Conservation (phyloP, 2,329 filamentous ascomycete species). For the Beauveria bassiana region DNA sequence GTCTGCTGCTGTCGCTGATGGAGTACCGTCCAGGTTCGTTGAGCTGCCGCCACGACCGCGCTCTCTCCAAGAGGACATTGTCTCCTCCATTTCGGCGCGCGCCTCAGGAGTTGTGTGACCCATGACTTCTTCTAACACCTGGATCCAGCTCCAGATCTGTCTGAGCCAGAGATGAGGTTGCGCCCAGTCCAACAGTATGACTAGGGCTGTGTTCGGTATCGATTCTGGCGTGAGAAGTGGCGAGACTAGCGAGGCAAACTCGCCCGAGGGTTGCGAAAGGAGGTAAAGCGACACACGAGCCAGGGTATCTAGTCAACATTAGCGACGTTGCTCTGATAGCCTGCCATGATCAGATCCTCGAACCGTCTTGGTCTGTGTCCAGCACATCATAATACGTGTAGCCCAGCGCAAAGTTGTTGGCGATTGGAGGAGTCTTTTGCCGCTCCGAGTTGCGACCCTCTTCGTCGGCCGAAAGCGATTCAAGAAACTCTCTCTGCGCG, state of each 20-base stretch:
- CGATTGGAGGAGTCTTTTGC: constrained; percentile 66
- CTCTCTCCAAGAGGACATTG: constrained; percentile 73
- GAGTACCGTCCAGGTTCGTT: constrained; percentile 54
- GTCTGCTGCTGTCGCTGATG: constrained; percentile 50
- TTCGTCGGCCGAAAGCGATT: constrained; percentile 50
- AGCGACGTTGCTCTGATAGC: constrained; percentile 12
- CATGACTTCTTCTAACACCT: constrained; percentile 70
- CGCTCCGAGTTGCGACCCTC: constrained; percentile 45
- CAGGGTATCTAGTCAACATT: constrained; percentile 61
- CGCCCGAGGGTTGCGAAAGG: constrained; percentile 73
- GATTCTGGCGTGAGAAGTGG: constrained; percentile 78
- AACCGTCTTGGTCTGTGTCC: constrained; percentile 88
- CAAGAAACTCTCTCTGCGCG: constrained; percentile 77
- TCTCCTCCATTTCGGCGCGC: constrained; percentile 78
- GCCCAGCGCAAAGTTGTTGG: constrained; percentile 85
- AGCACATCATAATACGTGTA: constrained; percentile 95
- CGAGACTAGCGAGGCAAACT: constrained; percentile 74
- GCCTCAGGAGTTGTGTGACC: constrained; percentile 66
- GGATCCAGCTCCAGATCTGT: constrained; percentile 82
- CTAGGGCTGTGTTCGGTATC: constrained; percentile 78
- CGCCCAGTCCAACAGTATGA: constrained; percentile 92
- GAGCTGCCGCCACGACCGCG: constrained; percentile 59
- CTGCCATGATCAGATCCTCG: constrained; percentile 13
- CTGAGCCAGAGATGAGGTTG: constrained; percentile 89
- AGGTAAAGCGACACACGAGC: constrained; percentile 85